Evolutionary conservation across 768 basidiomycete genomes (phyloP).

Genomic region (Suillus tomentosus): DNA sequence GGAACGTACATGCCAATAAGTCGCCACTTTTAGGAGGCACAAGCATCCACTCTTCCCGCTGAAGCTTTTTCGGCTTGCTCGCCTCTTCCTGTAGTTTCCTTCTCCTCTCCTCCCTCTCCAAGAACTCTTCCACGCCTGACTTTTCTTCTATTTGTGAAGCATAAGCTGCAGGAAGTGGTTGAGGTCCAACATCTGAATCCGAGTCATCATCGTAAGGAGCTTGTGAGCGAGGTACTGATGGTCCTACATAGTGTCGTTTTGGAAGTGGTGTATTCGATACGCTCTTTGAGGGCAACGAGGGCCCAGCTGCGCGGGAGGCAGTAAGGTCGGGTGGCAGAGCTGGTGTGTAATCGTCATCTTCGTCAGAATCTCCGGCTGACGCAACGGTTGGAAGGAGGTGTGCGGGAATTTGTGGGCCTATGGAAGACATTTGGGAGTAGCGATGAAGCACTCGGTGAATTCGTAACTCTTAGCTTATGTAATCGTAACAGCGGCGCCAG

Average conservation of each 20-base stretch:
- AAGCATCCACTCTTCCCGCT: slow-evolving; percentile 98
- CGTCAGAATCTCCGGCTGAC: slow-evolving; percentile 33
- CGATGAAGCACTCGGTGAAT: no score
- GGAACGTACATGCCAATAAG: slow-evolving; percentile 68
- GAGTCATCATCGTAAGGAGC: slow-evolving; percentile 48
- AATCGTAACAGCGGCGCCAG: not conserved
- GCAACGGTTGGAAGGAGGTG: slow-evolving; percentile 38
- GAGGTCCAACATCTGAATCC: slow-evolving; percentile 85
- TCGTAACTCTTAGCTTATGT: not conserved
- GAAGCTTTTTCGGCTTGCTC: slow-evolving; percentile 69
- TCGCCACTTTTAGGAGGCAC: slow-evolving; percentile 86
- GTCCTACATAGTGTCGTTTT: slow-evolving; percentile 48
- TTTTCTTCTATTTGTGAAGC: slow-evolving; percentile 37
- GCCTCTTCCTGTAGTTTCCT: slow-evolving; percentile 78
- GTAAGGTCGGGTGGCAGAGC: slow-evolving; percentile 72
- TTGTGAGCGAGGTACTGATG: slow-evolving; percentile 48
- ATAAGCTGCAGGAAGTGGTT: slow-evolving; percentile 59
- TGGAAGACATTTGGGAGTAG: slow-evolving; percentile 43
- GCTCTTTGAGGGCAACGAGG: slow-evolving; percentile 26
- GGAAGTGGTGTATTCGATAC: slow-evolving; percentile 22
- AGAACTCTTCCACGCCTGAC: slow-evolving; percentile 78
- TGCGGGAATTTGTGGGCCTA: slow-evolving; percentile 60
- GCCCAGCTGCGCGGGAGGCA: slow-evolving; percentile 41
- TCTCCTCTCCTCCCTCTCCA: slow-evolving; percentile 82
- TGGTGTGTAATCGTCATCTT: slow-evolving; percentile 71